A percentile compares a stretch with the other conserved stretches of the same genome.
Evolutionary conservation across 495 filamentous ascomycete species (phyloP).

Genomic region (Neurospora hispaniola): DNA sequence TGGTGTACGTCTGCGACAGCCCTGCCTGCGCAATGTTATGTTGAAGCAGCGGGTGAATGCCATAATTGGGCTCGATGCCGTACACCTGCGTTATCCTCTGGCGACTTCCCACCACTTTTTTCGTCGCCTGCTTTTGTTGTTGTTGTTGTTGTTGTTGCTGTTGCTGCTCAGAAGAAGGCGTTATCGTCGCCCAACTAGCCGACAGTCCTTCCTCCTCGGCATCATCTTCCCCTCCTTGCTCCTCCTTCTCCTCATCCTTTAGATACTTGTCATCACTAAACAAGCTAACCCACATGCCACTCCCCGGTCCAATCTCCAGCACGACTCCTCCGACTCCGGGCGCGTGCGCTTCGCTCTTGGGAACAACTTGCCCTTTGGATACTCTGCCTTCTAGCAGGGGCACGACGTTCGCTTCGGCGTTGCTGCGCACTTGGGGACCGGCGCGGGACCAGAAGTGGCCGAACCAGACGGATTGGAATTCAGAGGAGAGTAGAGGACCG

Average conservation of each 20-base stretch:
- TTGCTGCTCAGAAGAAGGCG: neutral
- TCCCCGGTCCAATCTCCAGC: constrained; percentile 40
- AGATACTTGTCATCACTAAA: constrained; percentile 13
- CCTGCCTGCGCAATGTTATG: constrained; percentile 35
- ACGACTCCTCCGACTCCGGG: constrained; percentile 27
- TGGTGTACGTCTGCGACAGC: constrained; percentile 49
- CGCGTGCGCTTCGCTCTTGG: neutral
- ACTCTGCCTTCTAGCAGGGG: constrained; percentile 34
- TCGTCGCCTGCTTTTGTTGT: neutral
- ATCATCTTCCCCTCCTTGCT: neutral
- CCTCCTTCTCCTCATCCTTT: neutral
- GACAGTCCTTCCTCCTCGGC: neutral
- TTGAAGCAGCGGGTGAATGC: constrained; percentile 42
- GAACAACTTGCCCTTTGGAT: constrained; percentile 11
- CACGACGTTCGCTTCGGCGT: constrained; percentile 20
- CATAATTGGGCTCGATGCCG: constrained; percentile 56
- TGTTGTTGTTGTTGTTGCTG: neutral
- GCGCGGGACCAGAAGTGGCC: constrained; percentile 34
- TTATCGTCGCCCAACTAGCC: constrained; percentile 1
- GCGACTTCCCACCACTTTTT: neutral
- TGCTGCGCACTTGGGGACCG: constrained; percentile 27
- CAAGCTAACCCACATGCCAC: constrained; percentile 35
- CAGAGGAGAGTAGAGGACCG: constrained; percentile 12
- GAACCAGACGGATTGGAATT: constrained; percentile 34
- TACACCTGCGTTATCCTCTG: constrained; percentile 43